Conservation (phyloP, 768 basidiomycete species). For the Paxillus rubicundulus region DNA sequence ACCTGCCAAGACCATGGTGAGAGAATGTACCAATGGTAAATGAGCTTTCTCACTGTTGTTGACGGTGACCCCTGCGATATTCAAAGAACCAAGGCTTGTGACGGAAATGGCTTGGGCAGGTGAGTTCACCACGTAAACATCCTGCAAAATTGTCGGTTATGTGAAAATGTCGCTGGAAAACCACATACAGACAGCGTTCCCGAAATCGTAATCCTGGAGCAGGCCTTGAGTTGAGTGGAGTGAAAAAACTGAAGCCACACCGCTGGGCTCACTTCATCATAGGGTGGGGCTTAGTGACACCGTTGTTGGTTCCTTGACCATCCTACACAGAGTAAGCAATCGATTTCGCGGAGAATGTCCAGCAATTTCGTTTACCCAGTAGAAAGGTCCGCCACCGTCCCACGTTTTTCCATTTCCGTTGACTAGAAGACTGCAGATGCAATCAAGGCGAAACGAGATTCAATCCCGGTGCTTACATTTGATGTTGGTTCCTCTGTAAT, state of each 20-base stretch:
- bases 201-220: constrained; percentile 37
- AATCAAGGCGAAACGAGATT: background rate
- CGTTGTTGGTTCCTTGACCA: constrained; percentile 17
- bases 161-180: background rate
- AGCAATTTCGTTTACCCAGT: constrained; percentile 35
- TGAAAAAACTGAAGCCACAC: background rate
- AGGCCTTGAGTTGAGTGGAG: background rate
- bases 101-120: constrained; percentile 36
- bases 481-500: constrained; percentile 44
- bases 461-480: constrained; percentile 39
- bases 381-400: constrained; percentile 42
- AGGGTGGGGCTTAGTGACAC: constrained; percentile 28
- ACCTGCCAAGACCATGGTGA: constrained; percentile 33
- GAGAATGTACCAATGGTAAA: background rate
- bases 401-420: constrained; percentile 42
- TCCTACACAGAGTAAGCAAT: constrained; percentile 19
- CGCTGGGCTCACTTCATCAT: constrained; percentile 39
- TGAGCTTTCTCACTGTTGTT: constrained; percentile 50
- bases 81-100: constrained; percentile 26
- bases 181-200: constrained; percentile 36
- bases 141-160: constrained; percentile 15
- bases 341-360: background rate
- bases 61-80: constrained; percentile 47
- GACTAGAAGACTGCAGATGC: constrained; percentile 11
- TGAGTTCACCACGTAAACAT: constrained; percentile 39